Percentiles rank a stretch among this genome's conserved stretches.
Evolutionary conservation across 73 alveolate species (phyloP).

Genomic region (Uronychia setigera): DNA sequence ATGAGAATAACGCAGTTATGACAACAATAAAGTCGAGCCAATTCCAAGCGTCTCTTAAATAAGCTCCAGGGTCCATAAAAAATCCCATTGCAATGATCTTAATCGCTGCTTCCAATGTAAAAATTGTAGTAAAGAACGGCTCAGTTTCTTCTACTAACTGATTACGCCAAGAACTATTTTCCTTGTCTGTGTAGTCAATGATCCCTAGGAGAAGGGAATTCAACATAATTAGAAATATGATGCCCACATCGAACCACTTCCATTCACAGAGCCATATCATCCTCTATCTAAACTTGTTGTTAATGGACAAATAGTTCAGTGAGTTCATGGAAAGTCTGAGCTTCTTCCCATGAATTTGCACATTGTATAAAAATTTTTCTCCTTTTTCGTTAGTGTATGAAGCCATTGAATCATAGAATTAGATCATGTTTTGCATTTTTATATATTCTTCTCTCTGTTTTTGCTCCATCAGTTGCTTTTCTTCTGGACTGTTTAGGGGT

Average conservation of each 20-base stretch:
- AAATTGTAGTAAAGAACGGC: slow-evolving; percentile 21
- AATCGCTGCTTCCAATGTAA: slow-evolving; percentile 19
- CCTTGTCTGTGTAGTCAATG: slow-evolving; percentile 21
- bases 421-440: too few relatives aligned
- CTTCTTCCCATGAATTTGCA: slow-evolving; percentile 13
- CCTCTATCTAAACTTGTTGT: not conserved
- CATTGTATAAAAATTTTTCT: too few relatives aligned
- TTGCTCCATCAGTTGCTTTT: too few relatives aligned
- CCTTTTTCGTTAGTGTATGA: too few relatives aligned
- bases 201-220: slow-evolving; percentile 45
- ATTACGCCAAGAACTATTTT: slow-evolving; percentile 14
- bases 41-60: slow-evolving; percentile 49
- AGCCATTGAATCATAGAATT: too few relatives aligned
- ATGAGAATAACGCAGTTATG: slow-evolving; percentile 25
- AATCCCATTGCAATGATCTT: slow-evolving; percentile 34
- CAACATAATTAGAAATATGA: slow-evolving; percentile 5
- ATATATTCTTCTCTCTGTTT: too few relatives aligned
- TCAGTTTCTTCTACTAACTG: slow-evolving; percentile 13
- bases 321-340: not conserved
- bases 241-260: slow-evolving; percentile 23
- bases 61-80: slow-evolving; percentile 7
- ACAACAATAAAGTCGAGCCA: slow-evolving; percentile 69
- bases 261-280: too few relatives aligned
- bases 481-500: too few relatives aligned
- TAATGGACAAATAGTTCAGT: not conserved